Conservation (phyloP, 75 land plant genomes). For the Adiantum capillusveneris region DNA sequence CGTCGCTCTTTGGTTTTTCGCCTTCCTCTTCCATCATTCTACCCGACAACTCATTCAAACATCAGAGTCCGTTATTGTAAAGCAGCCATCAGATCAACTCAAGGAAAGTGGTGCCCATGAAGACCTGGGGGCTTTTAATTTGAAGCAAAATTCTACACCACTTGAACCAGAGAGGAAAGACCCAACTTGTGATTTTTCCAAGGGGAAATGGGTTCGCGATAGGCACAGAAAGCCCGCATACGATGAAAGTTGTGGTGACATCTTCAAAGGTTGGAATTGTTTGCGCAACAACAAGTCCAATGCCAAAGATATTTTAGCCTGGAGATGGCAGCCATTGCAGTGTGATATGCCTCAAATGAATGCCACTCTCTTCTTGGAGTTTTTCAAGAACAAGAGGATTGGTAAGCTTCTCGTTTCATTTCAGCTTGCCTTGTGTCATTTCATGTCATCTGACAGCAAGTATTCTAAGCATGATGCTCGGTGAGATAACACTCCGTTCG, state of each 20-base stretch:
- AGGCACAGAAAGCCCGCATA: constrained; percentile 22
- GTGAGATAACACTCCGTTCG: too few relatives aligned
- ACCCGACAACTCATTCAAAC: not conserved
- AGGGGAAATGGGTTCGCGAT: constrained; percentile 64
- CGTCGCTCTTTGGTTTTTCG: constrained; percentile 3
- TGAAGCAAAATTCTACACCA: not conserved
- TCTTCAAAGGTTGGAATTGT: constrained; percentile 92
- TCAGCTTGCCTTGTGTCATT: too few relatives aligned
- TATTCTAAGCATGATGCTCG: too few relatives aligned
- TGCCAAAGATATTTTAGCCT: constrained; percentile 30
- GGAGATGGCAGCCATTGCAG: constrained; percentile 65
- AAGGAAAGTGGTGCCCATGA: not conserved
- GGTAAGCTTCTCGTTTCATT: constrained; percentile 21
- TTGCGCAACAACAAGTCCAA: constrained; percentile 41
- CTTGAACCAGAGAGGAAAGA: not conserved
- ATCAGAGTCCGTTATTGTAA: not conserved
- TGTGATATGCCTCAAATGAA: constrained; percentile 59
- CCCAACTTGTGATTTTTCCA: constrained; percentile 40
- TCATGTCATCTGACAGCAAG: too few relatives aligned
- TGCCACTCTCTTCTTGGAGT: constrained; percentile 37
- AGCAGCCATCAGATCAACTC: not conserved
- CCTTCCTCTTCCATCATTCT: not conserved
- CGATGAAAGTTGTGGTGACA: constrained; percentile 64
- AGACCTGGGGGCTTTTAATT: not conserved
- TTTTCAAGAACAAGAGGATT: constrained; percentile 39